A percentile compares a stretch with the other conserved stretches of the same genome.
Evolutionary conservation across 345 rosid species (phyloP).

Genomic region (Lepidium africanum): DNA sequence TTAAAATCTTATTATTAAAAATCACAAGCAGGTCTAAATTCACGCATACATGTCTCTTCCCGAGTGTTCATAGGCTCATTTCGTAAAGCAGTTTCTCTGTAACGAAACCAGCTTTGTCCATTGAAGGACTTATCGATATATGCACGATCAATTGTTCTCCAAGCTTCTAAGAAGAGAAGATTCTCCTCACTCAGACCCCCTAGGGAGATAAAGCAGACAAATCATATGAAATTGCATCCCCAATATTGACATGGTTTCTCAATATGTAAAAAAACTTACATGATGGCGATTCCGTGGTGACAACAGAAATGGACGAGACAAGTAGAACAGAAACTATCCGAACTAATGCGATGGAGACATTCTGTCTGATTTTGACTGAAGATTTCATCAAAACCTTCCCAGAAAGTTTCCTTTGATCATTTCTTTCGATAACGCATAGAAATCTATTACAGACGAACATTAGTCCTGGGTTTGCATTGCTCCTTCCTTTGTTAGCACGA

Average conservation of each 20-base stretch:
- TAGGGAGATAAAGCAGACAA: conserved; percentile 12
- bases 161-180: conserved; percentile 86
- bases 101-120: conserved; percentile 97
- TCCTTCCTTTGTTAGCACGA: neutral
- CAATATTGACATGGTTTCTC: neutral
- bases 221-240: neutral
- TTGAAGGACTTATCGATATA: conserved; percentile 84
- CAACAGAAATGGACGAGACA: conserved; percentile 54
- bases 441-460: conserved; percentile 19
- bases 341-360: conserved; percentile 35
- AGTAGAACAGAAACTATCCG: conserved; percentile 42
- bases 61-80: conserved; percentile 84
- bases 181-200: conserved; percentile 87
- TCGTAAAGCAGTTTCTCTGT: conserved; percentile 80
- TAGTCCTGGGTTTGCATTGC: conserved; percentile 20
- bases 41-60: conserved; percentile 74
- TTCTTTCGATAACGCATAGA: conserved; percentile 16
- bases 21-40: no score
- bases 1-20: neutral
- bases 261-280: conserved; percentile 42
- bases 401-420: conserved; percentile 13
- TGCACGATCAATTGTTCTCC: conserved; percentile 95
- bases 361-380: conserved; percentile 34
- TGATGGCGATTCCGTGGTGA: conserved; percentile 40
- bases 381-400: conserved; percentile 14